phyloP scores from a whole-genome alignment of 1,284 basidiomycete genomes.

The Bondarzewia mesenterica region DNA sequence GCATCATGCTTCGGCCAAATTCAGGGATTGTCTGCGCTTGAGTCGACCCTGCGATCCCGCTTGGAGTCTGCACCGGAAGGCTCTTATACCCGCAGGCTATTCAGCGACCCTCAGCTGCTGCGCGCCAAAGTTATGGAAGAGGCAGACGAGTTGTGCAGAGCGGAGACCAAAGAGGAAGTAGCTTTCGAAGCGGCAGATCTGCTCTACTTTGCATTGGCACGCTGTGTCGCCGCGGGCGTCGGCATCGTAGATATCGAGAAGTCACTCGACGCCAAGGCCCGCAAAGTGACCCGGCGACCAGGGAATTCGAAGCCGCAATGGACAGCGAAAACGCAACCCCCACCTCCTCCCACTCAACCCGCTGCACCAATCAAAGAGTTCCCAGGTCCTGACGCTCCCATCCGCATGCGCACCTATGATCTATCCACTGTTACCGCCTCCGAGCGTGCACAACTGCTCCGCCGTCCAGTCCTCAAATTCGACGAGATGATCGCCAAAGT shows the following conservation, averaged over 20 bases:
- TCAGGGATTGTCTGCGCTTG: slow-evolving; percentile 76
- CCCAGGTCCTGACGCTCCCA: slow-evolving; percentile 33
- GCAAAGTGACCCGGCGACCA: slow-evolving; percentile 81
- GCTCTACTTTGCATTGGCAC: slow-evolving; percentile 88
- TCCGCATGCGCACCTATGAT: slow-evolving; percentile 71
- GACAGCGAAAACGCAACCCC: slow-evolving; percentile 25
- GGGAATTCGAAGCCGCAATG: slow-evolving; percentile 94
- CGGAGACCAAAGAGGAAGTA: slow-evolving; percentile 77
- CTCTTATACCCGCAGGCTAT: slow-evolving; percentile 88
- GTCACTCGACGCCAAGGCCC: slow-evolving; percentile 81
- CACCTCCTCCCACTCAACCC: slow-evolving; percentile 20
- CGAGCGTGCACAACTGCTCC: slow-evolving; percentile 69
- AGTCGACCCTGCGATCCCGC: slow-evolving; percentile 74
- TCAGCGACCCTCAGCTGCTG: slow-evolving; percentile 77
- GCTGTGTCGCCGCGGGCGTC: slow-evolving; percentile 84
- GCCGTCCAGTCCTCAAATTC: slow-evolving; percentile 88
- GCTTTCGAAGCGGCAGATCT: slow-evolving; percentile 96
- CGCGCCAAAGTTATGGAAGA: slow-evolving; percentile 97
- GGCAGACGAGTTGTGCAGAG: slow-evolving; percentile 91
- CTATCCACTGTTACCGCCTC: slow-evolving; percentile 44
- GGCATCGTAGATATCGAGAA: slow-evolving; percentile 80
- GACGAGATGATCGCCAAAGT: slow-evolving; percentile 94
- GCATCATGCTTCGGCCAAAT: slow-evolving; percentile 82
- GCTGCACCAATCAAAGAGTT: slow-evolving; percentile 21
- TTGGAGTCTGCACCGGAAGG: slow-evolving; percentile 77